Percentiles rank a stretch among this genome's conserved stretches.
Conservation (phyloP, 495 filamentous ascomycete genomes). For the Tuber magnatum region DNA sequence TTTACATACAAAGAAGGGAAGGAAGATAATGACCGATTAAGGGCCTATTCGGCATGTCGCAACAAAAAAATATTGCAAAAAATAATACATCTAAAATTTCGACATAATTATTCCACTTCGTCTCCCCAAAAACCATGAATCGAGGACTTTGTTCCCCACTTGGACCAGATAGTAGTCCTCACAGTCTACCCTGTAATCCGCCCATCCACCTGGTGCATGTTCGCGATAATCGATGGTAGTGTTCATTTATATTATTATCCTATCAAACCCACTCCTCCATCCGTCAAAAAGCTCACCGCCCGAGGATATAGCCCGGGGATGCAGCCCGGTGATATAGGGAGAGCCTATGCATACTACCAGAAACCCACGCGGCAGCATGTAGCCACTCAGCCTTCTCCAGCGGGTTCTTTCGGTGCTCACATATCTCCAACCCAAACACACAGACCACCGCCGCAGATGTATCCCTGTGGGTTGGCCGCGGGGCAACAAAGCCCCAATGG, state of each 20-base stretch:
- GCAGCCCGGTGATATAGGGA: conserved; percentile 32
- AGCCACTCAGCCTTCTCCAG: conserved; percentile 37
- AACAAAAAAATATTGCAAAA: not conserved
- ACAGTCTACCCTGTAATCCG: conserved; percentile 45
- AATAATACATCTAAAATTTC: not conserved
- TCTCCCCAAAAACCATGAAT: not conserved
- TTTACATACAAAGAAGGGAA: not conserved
- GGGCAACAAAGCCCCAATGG: conserved; percentile 45
- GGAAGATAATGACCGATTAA: not conserved
- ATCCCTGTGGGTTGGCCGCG: conserved; percentile 40
- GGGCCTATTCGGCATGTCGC: no score
- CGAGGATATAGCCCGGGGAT: conserved; percentile 26
- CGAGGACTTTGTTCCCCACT: conserved; percentile 41
- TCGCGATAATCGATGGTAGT: conserved; percentile 45
- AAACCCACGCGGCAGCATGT: conserved; percentile 39
- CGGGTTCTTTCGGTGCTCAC: conserved; percentile 29
- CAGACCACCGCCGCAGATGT: conserved; percentile 44
- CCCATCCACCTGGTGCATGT: conserved; percentile 24
- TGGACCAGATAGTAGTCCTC: conserved; percentile 47
- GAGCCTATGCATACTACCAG: conserved; percentile 40
- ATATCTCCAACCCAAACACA: conserved; percentile 37
- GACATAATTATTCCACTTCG: not conserved
- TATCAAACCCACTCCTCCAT: conserved; percentile 10
- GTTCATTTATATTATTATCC: conserved; percentile 42
- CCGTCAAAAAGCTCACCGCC: conserved; percentile 14